Base-by-base conservation (phyloP, 106 monocot genomes). In the Gastrodia elata region DNA sequence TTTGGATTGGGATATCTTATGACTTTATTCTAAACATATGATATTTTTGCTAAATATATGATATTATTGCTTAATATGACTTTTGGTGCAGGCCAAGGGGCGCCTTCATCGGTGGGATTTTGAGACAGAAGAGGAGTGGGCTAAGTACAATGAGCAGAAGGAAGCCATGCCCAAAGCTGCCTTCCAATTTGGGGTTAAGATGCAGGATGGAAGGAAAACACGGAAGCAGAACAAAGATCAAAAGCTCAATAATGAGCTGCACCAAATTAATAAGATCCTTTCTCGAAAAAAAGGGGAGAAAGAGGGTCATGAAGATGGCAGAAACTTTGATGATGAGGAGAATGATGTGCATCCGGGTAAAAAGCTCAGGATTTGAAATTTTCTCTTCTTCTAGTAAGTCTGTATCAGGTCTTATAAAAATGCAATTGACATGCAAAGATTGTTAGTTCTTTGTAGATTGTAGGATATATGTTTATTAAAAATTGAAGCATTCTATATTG, bases 101-200 rank as follows among this genome's bases (percentile, higher is more conserved):
- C 93, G 93, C 11, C 90, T 97, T 48, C 97, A 97, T 55, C 76
- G 97, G 25, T 97, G 97, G 97, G 97, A 97, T 71, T 97, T 97
- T 42, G 97, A 97, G 84, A 93, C 97, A 0, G 97, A 97, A 74
- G 97, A 97, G 80, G 93, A 97, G 57, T 97, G 97, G 97, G 92
- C 92, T 2, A 83, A 78, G n/a, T 97, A 97, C 79, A 97, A 97
- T 18, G 97, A 97, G 57, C 90, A 97, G 72, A 97, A 97, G 77
- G 97, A 97, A 44, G 97, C 97, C 13, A 97, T 93, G 93, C 97
- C 97, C 3, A 97, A 97, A 80, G 97, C 97, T 1, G 97, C 97
- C 8, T 97, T 93, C 83, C 97, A 97, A 80, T 97, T 97, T 65
- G 97, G 97, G 16, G 97, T 97, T 15, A 97, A 97, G 81, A 97